Percentiles rank a stretch among this genome's conserved stretches.
phyloP scores from a whole-genome alignment of 371 early-diverging fungal genomes.

The Funneliformis caledonium region DNA sequence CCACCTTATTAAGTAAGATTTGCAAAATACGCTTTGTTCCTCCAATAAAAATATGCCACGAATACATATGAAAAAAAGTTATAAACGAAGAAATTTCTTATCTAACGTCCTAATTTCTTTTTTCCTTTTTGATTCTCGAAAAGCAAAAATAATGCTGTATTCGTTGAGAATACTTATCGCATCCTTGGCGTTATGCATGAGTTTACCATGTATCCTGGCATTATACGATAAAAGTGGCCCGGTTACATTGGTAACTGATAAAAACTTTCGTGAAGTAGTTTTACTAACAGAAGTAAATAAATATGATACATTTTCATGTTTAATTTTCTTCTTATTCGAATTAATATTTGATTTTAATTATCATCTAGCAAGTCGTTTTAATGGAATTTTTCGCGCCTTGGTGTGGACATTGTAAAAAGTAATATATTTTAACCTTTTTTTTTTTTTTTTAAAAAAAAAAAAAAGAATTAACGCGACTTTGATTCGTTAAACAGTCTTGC shows the following conservation, averaged over 20 bases:
- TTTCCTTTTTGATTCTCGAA: too few relatives aligned
- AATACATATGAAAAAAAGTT: not conserved
- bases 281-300: slow-evolving; percentile 64
- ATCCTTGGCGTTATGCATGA: not conserved
- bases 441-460: not conserved
- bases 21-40: too few relatives aligned
- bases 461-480: not conserved
- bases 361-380: slow-evolving; percentile 69
- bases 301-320: not conserved
- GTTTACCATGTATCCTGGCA: slow-evolving; percentile 35
- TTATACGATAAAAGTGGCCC: slow-evolving; percentile 63
- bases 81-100: not conserved
- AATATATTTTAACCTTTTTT: slow-evolving; percentile 18
- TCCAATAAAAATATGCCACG: not conserved
- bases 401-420: slow-evolving; percentile 93
- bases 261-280: slow-evolving; percentile 74
- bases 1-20: too few relatives aligned
- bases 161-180: not conserved
- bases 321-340: not conserved
- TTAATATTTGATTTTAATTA: not conserved
- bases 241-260: slow-evolving; percentile 61
- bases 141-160: not conserved
- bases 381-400: slow-evolving; percentile 93
- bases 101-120: too few relatives aligned
- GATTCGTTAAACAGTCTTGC: slow-evolving; percentile 55